Evolutionary conservation across 2,329 filamentous ascomycete genomes (phyloP).

Genomic region (Neodidymelliopsis sp.): DNA sequence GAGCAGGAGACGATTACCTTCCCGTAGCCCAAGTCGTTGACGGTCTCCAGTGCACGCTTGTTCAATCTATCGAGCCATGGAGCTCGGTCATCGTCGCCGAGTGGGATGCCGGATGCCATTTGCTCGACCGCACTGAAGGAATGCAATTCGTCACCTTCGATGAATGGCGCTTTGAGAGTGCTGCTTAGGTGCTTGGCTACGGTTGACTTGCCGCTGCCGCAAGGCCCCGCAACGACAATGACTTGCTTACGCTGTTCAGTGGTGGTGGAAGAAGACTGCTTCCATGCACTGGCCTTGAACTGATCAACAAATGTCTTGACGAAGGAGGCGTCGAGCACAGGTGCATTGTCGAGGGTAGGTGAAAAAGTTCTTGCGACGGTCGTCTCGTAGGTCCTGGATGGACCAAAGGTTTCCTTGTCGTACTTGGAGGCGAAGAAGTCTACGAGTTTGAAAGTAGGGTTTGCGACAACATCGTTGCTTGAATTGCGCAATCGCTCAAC

Average conservation of each 20-base stretch:
- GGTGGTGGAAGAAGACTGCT: background rate
- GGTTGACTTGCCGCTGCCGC: constrained; percentile 54
- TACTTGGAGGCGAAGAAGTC: constrained; percentile 64
- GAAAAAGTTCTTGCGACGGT: constrained; percentile 23
- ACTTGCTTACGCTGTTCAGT: constrained; percentile 27
- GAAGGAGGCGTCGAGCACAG: constrained; percentile 21
- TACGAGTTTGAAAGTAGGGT: constrained; percentile 62
- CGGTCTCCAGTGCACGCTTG: constrained; percentile 27
- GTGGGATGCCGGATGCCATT: constrained; percentile 41
- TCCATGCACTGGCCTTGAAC: constrained; percentile 30
- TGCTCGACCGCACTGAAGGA: constrained; percentile 41
- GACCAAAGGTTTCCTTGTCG: constrained; percentile 37
- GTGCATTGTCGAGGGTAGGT: constrained; percentile 24
- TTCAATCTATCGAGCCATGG: constrained; percentile 28
- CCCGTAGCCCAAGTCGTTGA: constrained; percentile 17
- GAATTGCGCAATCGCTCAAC: constrained; percentile 49
- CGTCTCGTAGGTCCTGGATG: constrained; percentile 28
- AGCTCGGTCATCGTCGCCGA: constrained; percentile 45
- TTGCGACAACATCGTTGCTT: constrained; percentile 57
- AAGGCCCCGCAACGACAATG: constrained; percentile 51
- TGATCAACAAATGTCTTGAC: constrained; percentile 30
- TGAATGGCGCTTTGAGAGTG: constrained; percentile 42
- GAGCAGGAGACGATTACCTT: constrained; percentile 52
- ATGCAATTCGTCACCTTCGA: constrained; percentile 55
- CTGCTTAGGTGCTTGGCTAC: constrained; percentile 43